A percentile compares a stretch with the other conserved stretches of the same genome.
phyloP scores from a whole-genome alignment of 2,329 filamentous ascomycete species.

The Aspergillus ochraceus region DNA sequence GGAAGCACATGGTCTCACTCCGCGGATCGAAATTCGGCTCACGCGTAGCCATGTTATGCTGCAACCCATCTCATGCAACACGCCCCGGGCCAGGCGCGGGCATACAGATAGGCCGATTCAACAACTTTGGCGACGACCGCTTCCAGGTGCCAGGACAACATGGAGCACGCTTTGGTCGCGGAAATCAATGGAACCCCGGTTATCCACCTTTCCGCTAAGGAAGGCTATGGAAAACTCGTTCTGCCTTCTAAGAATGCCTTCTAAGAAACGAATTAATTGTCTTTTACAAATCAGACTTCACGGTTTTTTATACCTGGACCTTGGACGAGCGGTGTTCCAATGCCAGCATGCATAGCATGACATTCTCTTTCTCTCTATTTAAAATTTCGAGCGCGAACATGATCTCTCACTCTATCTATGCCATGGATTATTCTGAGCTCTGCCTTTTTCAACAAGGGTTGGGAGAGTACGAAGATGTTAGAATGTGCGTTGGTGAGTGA shows the following conservation, averaged over 20 bases:
- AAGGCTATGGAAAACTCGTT: not conserved
- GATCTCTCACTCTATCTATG: not conserved
- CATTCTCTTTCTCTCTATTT: not conserved
- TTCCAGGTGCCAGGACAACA: slow-evolving; percentile 41
- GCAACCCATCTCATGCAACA: slow-evolving; percentile 85
- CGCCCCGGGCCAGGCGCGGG: slow-evolving; percentile 83
- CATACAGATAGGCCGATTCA: slow-evolving; percentile 59
- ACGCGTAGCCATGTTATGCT: slow-evolving; percentile 97
- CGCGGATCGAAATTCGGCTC: slow-evolving; percentile 98
- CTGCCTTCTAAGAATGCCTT: not conserved
- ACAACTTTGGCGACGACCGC: slow-evolving; percentile 52
- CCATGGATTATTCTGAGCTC: not conserved
- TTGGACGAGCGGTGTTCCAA: not conserved
- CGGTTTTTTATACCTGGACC: not conserved
- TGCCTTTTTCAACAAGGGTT: not conserved
- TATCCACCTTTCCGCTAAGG: slow-evolving; percentile 39
- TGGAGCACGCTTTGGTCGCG: slow-evolving; percentile 35
- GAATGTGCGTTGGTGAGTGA: not conserved
- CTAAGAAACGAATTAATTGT: not conserved
- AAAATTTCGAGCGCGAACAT: not conserved
- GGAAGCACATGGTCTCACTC: slow-evolving; percentile 98
- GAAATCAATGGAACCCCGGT: slow-evolving; percentile 37
- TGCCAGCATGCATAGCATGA: not conserved
- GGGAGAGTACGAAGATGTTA: not conserved
- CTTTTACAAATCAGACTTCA: not conserved